Percentiles rank a stretch among this genome's conserved stretches.
Conservation (phyloP, 306 rosid species). For the Begonia loranthoides region DNA sequence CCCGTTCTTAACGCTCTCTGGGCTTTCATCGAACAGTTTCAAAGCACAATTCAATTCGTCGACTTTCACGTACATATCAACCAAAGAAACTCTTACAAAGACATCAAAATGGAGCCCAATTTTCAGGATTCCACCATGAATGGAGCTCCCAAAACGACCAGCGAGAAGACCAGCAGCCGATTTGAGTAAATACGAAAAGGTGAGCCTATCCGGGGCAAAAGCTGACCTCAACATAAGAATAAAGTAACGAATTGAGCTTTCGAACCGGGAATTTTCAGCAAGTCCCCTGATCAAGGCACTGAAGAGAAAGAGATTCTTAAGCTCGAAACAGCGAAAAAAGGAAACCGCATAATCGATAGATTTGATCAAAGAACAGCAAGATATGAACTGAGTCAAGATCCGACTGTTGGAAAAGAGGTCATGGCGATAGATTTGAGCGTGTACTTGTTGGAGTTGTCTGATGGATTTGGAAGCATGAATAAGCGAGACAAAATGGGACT, state of each 20-base stretch:
- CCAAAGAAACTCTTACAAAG: slow-evolving; percentile 16
- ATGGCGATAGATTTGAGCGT: slow-evolving; percentile 6
- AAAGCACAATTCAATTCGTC: slow-evolving; percentile 11
- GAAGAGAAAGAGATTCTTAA: slow-evolving; percentile 12
- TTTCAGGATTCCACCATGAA: slow-evolving; percentile 13
- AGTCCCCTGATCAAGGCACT: slow-evolving; percentile 19
- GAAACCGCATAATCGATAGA: slow-evolving; percentile 15
- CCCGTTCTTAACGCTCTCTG: slow-evolving; percentile 5
- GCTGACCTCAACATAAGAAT: slow-evolving; percentile 11
- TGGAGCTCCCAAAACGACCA: slow-evolving; percentile 4
- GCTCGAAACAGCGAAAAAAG: slow-evolving; percentile 9
- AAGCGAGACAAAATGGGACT: slow-evolving; percentile 13
- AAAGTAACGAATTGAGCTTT: slow-evolving; percentile 9
- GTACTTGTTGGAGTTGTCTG: slow-evolving; percentile 8
- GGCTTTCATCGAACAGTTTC: slow-evolving; percentile 18
- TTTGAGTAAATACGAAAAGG: slow-evolving; percentile 15
- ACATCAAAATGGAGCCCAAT: slow-evolving; percentile 14
- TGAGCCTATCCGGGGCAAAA: slow-evolving; percentile 11
- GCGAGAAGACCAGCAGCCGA: slow-evolving; percentile 12
- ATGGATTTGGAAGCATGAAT: slow-evolving; percentile 12
- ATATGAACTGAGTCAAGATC: slow-evolving; percentile 12
- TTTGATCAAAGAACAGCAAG: slow-evolving; percentile 12
- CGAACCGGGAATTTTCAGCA: slow-evolving; percentile 10
- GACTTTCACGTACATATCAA: slow-evolving; percentile 16
- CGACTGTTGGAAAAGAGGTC: slow-evolving; percentile 11